Conservation (phyloP, 1,139 yeast species). For the Lodderomyces theae region DNA sequence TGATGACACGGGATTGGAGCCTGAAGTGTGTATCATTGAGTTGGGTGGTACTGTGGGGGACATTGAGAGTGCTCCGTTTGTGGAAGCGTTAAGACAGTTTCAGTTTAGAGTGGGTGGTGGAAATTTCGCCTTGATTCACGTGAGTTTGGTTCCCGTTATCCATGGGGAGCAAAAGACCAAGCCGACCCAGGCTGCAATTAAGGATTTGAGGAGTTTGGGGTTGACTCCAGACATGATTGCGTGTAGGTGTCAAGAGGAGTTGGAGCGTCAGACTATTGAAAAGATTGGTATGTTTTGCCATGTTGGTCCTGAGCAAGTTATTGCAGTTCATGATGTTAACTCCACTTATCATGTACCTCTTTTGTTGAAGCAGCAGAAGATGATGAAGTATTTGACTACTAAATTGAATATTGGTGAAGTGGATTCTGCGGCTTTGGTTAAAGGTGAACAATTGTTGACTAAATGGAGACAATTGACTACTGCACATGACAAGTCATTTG, state of each 20-base stretch:
- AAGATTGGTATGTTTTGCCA: slow-evolving; percentile 99
- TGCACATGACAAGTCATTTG: slow-evolving; percentile 76
- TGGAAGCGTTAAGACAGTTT: slow-evolving; percentile 97
- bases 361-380: slow-evolving; percentile 79
- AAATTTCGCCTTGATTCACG: slow-evolving; percentile 94
- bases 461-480: slow-evolving; percentile 82
- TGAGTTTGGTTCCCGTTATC: slow-evolving; percentile 93
- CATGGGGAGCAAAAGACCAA: slow-evolving; percentile 98
- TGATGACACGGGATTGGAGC: slow-evolving; percentile 83
- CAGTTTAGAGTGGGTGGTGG: slow-evolving; percentile 95
- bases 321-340: slow-evolving; percentile 95
- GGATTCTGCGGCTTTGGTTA: slow-evolving; percentile 50
- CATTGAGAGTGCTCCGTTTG: slow-evolving; percentile 97
- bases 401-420: slow-evolving; percentile 65
- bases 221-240: slow-evolving; percentile 96
- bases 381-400: slow-evolving; percentile 69
- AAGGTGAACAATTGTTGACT: slow-evolving; percentile 67
- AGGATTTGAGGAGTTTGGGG: slow-evolving; percentile 93
- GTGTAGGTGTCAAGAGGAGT: slow-evolving; percentile 86
- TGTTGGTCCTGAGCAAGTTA: slow-evolving; percentile 94
- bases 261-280: slow-evolving; percentile 80
- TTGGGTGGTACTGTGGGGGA: slow-evolving; percentile 99
- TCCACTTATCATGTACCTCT: slow-evolving; percentile 97
- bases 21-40: slow-evolving; percentile 93
- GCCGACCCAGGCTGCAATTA: slow-evolving; percentile 98